phyloP scores from a whole-genome alignment of 225 moss, liverwort and hornwort genomes.

The Sphagnum tenellum region DNA sequence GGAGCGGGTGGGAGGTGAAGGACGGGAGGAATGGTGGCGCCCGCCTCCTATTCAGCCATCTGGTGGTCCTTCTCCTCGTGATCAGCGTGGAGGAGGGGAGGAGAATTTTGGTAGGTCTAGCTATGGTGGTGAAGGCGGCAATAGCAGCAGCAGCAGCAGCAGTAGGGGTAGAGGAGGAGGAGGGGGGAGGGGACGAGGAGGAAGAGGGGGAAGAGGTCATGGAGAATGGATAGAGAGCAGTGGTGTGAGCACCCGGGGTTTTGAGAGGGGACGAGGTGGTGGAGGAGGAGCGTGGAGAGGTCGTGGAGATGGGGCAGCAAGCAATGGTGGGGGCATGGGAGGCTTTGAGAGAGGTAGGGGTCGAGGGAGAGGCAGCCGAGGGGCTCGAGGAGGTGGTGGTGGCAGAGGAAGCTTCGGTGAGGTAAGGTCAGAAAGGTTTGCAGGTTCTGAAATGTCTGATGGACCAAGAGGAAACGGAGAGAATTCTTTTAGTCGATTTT shows the following conservation, averaged over 20 bases:
- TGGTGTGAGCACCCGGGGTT: conserved; percentile 4
- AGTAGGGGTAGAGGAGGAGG: conserved; percentile 8
- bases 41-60: too few species aligned
- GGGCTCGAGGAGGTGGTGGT: conserved; percentile 9
- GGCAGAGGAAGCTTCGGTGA: conserved; percentile 1
- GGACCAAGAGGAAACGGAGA: neutral
- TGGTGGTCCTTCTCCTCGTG: too few species aligned
- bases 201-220: neutral
- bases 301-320: neutral
- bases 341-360: neutral
- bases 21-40: too few species aligned
- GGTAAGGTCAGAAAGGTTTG: conserved; percentile 1
- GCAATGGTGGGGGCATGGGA: neutral
- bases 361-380: neutral
- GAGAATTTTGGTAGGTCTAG: too few species aligned
- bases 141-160: neutral
- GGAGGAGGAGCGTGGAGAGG: neutral
- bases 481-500: too few species aligned
- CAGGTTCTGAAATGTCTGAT: neutral
- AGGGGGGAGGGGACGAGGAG: conserved; percentile 11
- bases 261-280: neutral
- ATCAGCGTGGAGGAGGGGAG: too few species aligned
- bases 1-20: neutral
- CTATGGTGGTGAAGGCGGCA: neutral
- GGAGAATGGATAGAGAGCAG: conserved; percentile 16